Conservation (phyloP, 495 filamentous ascomycete genomes). For the Aspergillus hancockii region DNA sequence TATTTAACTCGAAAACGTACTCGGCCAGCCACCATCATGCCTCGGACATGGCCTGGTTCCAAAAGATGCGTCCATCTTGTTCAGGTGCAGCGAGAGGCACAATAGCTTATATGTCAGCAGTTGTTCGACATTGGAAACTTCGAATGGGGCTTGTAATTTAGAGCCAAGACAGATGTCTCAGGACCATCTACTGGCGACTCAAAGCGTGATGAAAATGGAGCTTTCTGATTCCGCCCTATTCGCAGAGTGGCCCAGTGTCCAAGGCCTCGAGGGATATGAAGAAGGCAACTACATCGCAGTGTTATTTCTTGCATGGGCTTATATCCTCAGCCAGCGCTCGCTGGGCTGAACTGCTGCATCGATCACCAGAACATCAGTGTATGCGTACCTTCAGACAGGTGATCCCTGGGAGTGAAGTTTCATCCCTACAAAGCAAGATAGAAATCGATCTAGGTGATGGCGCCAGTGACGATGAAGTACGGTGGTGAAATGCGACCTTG, state of each 20-base stretch:
- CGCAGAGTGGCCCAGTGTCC: conserved; percentile 25
- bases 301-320: conserved; percentile 31
- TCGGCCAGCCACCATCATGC: conserved; percentile 23
- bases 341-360: conserved; percentile 28
- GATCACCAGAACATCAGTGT: conserved; percentile 23
- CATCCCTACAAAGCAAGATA: conserved; percentile 8
- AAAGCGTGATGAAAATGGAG: conserved; percentile 12
- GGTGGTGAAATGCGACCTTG: conserved; percentile 26
- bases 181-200: conserved; percentile 20
- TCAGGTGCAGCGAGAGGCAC: conserved; percentile 23
- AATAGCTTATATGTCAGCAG: conserved; percentile 22
- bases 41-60: conserved; percentile 22
- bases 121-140: conserved; percentile 28
- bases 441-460: conserved; percentile 24
- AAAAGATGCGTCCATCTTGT: conserved; percentile 13
- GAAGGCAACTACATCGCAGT: conserved; percentile 26
- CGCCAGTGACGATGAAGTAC: conserved; percentile 18
- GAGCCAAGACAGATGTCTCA: conserved; percentile 20
- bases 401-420: conserved; percentile 5
- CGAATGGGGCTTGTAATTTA: conserved; percentile 19
- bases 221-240: conserved; percentile 24
- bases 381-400: conserved; percentile 8
- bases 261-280: conserved; percentile 23
- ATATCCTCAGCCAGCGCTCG: conserved; percentile 29
- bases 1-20: conserved; percentile 19